These are phyloP conservation scores for Pseudisothecium myosuroides DNA, from an alignment of 225 moss, liverwort and hornwort genomes.

Conservation along the genomic window DNA sequence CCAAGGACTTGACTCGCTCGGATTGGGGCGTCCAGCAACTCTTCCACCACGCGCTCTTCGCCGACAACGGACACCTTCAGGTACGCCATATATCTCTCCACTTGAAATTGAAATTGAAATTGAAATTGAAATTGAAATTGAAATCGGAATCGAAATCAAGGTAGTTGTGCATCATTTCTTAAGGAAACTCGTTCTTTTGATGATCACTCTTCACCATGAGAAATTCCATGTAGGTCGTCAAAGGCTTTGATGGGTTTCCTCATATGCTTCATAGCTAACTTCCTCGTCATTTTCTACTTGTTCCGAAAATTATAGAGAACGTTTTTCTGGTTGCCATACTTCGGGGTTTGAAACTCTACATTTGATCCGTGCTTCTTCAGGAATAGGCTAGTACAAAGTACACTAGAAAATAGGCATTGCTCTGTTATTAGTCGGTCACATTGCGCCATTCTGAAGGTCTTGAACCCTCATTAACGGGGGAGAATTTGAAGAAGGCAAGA, in stretches of 20 bases:
- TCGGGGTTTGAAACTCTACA: not conserved
- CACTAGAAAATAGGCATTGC: too few species aligned
- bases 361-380: not conserved
- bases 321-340: not conserved
- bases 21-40: conserved; percentile 86
- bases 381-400: too few species aligned
- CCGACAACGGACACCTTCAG: conserved; percentile 34
- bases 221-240: not conserved
- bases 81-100: not conserved
- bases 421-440: not conserved
- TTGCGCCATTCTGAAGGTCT: not conserved
- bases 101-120: not conserved
- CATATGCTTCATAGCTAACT: not conserved
- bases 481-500: not conserved
- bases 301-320: not conserved
- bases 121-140: not conserved
- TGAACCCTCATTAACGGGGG: not conserved
- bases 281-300: not conserved
- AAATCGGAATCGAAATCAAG: not conserved
- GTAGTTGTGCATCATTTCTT: not conserved
- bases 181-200: not conserved
- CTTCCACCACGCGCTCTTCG: conserved; percentile 45
- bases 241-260: not conserved
- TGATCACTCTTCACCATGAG: not conserved
- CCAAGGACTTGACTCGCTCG: conserved; percentile 27